Evolutionary conservation across 495 filamentous ascomycete genomes (phyloP).

Genomic region (Tetracladium setigerum): DNA sequence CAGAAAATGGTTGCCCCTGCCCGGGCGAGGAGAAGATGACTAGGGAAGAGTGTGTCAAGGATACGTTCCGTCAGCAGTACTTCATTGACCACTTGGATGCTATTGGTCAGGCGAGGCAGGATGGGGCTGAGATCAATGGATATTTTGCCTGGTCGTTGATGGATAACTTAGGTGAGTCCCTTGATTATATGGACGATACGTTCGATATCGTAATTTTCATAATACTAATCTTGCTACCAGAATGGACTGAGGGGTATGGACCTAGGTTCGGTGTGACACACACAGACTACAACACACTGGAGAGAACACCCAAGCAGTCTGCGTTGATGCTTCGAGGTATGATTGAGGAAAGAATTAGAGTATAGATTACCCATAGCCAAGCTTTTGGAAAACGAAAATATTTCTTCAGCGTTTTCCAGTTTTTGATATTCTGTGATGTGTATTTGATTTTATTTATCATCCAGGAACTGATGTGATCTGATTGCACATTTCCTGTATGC

Average conservation of each 20-base stretch:
- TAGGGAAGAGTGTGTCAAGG: conserved; percentile 56
- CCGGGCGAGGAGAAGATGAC: conserved; percentile 68
- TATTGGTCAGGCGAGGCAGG: conserved; percentile 59
- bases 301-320: conserved; percentile 28
- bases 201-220: background rate
- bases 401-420: too few species aligned
- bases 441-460: too few species aligned
- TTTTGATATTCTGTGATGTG: too few species aligned
- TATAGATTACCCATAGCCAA: too few species aligned
- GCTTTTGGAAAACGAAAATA: too few species aligned
- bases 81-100: conserved; percentile 63
- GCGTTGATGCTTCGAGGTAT: conserved; percentile 32
- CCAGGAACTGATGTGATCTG: too few species aligned
- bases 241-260: conserved; percentile 68
- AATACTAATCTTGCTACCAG: conserved; percentile 1
- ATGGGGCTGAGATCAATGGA: conserved; percentile 61
- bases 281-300: conserved; percentile 52
- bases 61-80: conserved; percentile 66
- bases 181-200: too few species aligned
- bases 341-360: too few species aligned
- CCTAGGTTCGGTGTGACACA: conserved; percentile 70
- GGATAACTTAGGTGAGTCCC: conserved; percentile 46
- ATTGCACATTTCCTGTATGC: too few species aligned
- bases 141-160: conserved; percentile 78
- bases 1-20: conserved; percentile 73